Base-by-base conservation (phyloP, 352 stramenopile species). In the Globisporangium canariense region DNA sequence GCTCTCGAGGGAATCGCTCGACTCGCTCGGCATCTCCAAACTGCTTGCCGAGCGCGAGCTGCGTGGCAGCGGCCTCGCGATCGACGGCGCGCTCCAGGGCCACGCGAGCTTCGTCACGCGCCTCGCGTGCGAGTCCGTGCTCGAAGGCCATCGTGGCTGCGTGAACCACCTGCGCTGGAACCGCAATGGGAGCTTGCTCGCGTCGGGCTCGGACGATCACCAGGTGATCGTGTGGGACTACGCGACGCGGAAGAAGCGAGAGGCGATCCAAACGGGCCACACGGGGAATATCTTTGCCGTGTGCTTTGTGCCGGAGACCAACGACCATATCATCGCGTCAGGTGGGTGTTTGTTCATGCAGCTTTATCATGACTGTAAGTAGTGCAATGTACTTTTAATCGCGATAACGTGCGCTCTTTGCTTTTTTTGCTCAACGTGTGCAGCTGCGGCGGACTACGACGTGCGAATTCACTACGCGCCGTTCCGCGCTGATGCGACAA, bases 161-260 rank as follows among this genome's bases (percentile, higher is more conserved):
- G 89, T 97, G 30, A 97, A 97, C 69, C 87, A 90, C 57, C 62
- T 97, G 56, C 75, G 83, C 30, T 97, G 89, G 89, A 95, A 91
- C 56, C 73, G 77, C 28, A 78, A 46, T 5, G 89, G 89, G 4
- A 75, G 68, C 16, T 45, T 91, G 20, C 62, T 97, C 18, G 87
- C 78, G 6, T 94, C 86, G 0, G 89, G 87, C n/a, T 94, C 84
- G 10, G 89, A 97, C 62, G 89, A 97, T 70, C 87, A 78, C 34
- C 75, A 79, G 1, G 70, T 97, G 40, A 68, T 92, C 22, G 57
- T 97, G 18, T 97, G 88, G 87, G 85, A 90, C 60, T 94, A 94
- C 66, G 67, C 70, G 43, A 76, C 76, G 30, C 74, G 77, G 34
- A 75, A 76, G 66, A 65, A 73, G 56, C 70, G 74, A 14, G 70